Percentiles rank a stretch among this genome's conserved stretches.
These are phyloP conservation scores for Sideroxylon spinosum DNA, from an alignment of 179 eudicot species.

Conservation along the genomic window DNA sequence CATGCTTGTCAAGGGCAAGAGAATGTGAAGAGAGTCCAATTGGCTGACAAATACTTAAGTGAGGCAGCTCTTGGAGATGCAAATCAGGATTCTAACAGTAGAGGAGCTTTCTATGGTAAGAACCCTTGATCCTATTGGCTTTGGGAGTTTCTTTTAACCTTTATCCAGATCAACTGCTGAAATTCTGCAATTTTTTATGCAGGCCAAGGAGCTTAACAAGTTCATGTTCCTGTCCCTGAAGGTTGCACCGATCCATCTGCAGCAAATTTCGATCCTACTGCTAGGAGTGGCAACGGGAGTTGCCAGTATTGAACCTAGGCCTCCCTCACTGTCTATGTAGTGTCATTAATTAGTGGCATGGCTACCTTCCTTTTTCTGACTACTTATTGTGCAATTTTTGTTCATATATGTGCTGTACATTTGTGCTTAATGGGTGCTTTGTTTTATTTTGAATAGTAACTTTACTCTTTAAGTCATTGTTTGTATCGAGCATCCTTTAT, in stretches of 20 bases:
- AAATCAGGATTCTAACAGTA: conserved; percentile 46
- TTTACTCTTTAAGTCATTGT: not conserved
- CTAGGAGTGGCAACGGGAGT: conserved; percentile 76
- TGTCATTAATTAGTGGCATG: not conserved
- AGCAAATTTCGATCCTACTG: conserved; percentile 58
- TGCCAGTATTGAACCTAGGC: conserved; percentile 33
- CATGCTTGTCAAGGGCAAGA: conserved; percentile 72
- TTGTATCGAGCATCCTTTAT: not conserved
- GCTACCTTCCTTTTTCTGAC: conserved; percentile 4
- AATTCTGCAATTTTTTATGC: not conserved
- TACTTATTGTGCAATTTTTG: not conserved
- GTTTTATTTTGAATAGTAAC: not conserved
- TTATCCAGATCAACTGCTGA: not conserved
- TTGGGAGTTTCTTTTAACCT: conserved; percentile 3
- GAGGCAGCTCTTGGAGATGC: conserved; percentile 71
- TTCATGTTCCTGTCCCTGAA: conserved; percentile 52
- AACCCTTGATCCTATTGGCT: conserved; percentile 16
- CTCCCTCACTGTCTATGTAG: not conserved
- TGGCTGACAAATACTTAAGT: conserved; percentile 60
- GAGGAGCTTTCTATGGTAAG: conserved; percentile 63
- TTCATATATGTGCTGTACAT: not conserved
- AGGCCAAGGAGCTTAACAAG: conserved; percentile 74
- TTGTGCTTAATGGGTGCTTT: not conserved
- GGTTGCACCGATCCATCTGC: conserved; percentile 76
- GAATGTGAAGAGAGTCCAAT: conserved; percentile 72